Base-by-base conservation (phyloP, 129 eudicot genomes). In the Chrysanthemum lavandulifolium region DNA sequence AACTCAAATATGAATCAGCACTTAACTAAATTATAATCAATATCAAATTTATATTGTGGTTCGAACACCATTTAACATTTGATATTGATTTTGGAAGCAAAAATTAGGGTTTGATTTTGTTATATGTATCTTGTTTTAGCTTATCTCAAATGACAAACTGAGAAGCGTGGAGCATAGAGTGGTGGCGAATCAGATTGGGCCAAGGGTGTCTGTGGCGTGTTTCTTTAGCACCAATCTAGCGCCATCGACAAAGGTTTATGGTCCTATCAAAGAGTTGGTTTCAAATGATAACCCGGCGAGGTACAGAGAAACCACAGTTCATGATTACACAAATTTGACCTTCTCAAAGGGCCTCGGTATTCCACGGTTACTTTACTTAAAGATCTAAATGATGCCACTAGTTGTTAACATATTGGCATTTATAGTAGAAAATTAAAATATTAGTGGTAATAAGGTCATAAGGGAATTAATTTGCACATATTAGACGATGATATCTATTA, bases 151-250 rank as follows among this genome's bases (percentile, higher is more conserved):
- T 73, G 88, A 87, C 75, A 73, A 29, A 50, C 73, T 82, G 54
- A 74, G 66, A 13, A 87, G 89, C 51, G 83, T 81, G n/a, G 76
- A 84, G 51, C 89, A 87, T 58, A 77, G 87, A 74, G 93, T 87
- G 31, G 43, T 76, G 5, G 80, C 85, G 13, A 76, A 78, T 5
- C 48, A 55, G 53, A 51, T n/a, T 23, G 80, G 83, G 3, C 84
- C 93, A 9, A 77, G 93, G 67, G 67, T 82, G 15, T 87, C 89
- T 3, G 83, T 82, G 21, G 87, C 87, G 10, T 67, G 74, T 48
- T 84, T 87, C 61, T 84, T 82, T 58, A 80, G 72, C 29, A 40
- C 76, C 14, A 48, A 61, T 14, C 23, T 67, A 11, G 43, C 31
- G n/a, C 67, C 64, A 5, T 72, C 71, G 16, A 62, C 65, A 7